Percentiles rank a stretch among this genome's conserved stretches.
Conservation (phyloP, 352 stramenopile species). For the Blastocystis sp. region DNA sequence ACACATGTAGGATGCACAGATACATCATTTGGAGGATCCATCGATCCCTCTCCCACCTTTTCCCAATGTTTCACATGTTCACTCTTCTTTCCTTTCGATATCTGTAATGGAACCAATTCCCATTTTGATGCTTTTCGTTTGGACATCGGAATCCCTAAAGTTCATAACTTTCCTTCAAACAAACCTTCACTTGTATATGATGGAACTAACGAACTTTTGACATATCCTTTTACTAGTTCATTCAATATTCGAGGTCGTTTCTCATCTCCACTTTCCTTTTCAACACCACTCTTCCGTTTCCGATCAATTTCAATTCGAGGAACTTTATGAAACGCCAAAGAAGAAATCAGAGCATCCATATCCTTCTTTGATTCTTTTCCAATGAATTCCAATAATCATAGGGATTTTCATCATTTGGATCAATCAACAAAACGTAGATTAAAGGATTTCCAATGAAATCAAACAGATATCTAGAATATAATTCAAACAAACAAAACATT, state of each 20-base stretch:
- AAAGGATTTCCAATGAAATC: too few relatives aligned
- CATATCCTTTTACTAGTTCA: conserved; percentile 22
- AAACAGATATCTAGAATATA: neutral
- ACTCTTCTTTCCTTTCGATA: neutral
- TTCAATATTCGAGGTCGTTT: conserved; percentile 13
- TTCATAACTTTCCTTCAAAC: neutral
- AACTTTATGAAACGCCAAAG: conserved; percentile 43
- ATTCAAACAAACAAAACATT: conserved; percentile 34
- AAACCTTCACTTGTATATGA: conserved; percentile 31
- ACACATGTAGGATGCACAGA: conserved; percentile 46
- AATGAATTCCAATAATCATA: neutral
- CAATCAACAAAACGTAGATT: too few relatives aligned
- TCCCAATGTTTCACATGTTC: conserved; percentile 9
- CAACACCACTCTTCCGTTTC: neutral
- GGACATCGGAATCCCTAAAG: conserved; percentile 11
- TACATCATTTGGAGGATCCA: neutral
- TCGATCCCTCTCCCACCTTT: neutral
- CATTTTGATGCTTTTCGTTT: neutral
- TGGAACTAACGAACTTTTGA: conserved; percentile 23
- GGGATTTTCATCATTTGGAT: neutral
- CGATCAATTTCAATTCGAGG: neutral
- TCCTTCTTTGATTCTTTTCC: neutral
- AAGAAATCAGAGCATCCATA: conserved; percentile 22
- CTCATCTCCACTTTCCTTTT: neutral
- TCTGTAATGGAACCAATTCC: neutral